Base-by-base conservation (phyloP, 2,329 filamentous ascomycete species). In the Akanthomyces muscarius region DNA sequence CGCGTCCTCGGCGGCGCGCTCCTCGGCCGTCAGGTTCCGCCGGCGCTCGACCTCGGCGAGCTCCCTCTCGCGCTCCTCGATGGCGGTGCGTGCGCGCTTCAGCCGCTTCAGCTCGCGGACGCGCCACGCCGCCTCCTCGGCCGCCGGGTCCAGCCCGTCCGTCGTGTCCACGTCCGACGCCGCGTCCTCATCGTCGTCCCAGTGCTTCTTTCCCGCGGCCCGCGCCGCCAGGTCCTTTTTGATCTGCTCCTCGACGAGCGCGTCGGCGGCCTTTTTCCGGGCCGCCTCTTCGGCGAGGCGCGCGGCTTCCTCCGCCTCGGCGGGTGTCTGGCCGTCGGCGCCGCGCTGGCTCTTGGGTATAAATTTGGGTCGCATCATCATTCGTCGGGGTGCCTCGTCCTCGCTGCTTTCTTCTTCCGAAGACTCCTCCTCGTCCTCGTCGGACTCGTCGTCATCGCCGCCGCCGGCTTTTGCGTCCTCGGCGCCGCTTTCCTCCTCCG, bases 101-200 rank as follows among this genome's bases (percentile, higher is more conserved):
- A 98, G 86, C 10, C 95, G 89, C 75, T 89, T 89, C 48, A 99
- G 82, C 77, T 99, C 95, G 55, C 95, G 88, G 56, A 99, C 82
- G 73, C 94, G 95, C 94, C 95, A 99, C 0, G 93, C 92, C 7
- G 92, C 92, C 66, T 89, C 86, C 75, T 99, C 95, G 8, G 91
- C 92, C 66, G 90, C 92, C 0, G 91, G 90, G 73, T 98, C 92
- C 3, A 93, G 70, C 42, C 87, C 91, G 73, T 99, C 95, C 2
- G 89, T 91, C 70, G 97, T 95, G 75, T 98, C 92, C 23, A 98
- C 88, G 54, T 91, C 90, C 41, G 87, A 86, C 63, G 86, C 86
- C 30, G 86, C 86, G 25, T 84, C 83, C 5, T 87, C 85, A n/a
- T 87, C 84, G 61, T 91, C 88, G 69, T 97, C 93, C 92, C 93